Evolutionary conservation across 73 alveolate genomes (phyloP).

Genomic region (Breviolum minutum): DNA sequence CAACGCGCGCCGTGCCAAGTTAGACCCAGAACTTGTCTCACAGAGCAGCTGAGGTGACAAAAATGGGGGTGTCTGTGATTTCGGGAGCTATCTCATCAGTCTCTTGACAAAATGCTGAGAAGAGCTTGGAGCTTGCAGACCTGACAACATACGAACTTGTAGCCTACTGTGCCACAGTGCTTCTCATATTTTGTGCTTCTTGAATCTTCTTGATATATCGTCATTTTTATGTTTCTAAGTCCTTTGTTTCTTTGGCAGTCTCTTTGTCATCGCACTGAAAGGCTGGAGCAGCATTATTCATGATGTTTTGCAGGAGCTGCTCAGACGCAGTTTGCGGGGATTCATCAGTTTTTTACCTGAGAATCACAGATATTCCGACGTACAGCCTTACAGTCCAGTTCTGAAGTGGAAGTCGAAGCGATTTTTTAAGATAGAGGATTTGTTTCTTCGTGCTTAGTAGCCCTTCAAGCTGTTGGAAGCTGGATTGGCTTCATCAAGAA

Average conservation of each 20-base stretch:
- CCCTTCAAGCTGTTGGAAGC: too few relatives aligned
- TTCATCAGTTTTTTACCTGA: background rate
- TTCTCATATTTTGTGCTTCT: too few relatives aligned
- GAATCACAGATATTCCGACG: too few relatives aligned
- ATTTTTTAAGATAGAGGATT: background rate
- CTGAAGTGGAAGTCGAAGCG: background rate
- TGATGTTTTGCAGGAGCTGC: conserved; percentile 76
- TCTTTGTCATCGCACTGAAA: background rate
- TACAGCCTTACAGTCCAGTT: too few relatives aligned
- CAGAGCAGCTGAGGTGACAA: conserved; percentile 53
- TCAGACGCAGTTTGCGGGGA: background rate
- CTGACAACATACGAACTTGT: too few relatives aligned
- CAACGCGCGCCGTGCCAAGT: too few relatives aligned
- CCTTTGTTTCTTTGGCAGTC: background rate
- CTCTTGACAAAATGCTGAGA: background rate
- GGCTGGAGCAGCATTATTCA: conserved; percentile 91
- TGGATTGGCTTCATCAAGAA: too few relatives aligned
- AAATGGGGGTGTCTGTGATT: conserved; percentile 78
- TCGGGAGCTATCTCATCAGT: conserved; percentile 83
- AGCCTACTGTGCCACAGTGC: too few relatives aligned
- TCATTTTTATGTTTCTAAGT: background rate
- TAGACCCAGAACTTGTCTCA: too few relatives aligned
- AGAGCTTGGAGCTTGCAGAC: background rate
- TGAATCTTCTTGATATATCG: too few relatives aligned
- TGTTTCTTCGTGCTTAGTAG: too few relatives aligned